These are phyloP conservation scores for Thozetella sp. DNA, from an alignment of 495 filamentous ascomycete species.

Conservation along the genomic window DNA sequence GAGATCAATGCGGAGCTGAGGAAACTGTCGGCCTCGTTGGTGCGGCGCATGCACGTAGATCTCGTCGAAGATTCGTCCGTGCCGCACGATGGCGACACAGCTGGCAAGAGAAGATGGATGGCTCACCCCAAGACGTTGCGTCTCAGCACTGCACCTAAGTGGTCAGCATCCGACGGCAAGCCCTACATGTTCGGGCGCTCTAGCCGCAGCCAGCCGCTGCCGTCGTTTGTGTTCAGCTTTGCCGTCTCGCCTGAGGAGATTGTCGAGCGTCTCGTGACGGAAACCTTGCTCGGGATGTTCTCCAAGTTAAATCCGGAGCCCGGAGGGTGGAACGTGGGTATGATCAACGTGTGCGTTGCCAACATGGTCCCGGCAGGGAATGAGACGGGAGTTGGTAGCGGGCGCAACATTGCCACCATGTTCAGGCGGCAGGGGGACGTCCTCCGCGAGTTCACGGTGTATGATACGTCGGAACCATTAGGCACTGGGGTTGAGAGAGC, in stretches of 20 bases:
- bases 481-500: background rate
- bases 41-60: constrained; percentile 79
- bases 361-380: constrained; percentile 73
- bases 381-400: constrained; percentile 47
- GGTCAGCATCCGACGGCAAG: constrained; percentile 28
- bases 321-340: constrained; percentile 73
- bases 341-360: constrained; percentile 85
- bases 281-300: constrained; percentile 70
- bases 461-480: background rate
- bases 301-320: constrained; percentile 70
- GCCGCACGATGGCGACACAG: constrained; percentile 33
- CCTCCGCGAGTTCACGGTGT: constrained; percentile 62
- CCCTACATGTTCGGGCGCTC: constrained; percentile 54
- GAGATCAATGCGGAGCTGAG: constrained; percentile 63
- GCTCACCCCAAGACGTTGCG: constrained; percentile 64
- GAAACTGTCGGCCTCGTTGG: constrained; percentile 65
- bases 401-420: constrained; percentile 67
- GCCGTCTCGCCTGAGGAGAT: constrained; percentile 55
- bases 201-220: constrained; percentile 70
- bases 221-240: constrained; percentile 69
- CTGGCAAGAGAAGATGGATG: constrained; percentile 34
- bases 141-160: constrained; percentile 70
- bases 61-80: constrained; percentile 48
- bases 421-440: constrained; percentile 68
- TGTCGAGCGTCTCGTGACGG: constrained; percentile 69